Conservation (phyloP, 192 early-diverging fungal species). For the Gryganskiella cystojenkinii region DNA sequence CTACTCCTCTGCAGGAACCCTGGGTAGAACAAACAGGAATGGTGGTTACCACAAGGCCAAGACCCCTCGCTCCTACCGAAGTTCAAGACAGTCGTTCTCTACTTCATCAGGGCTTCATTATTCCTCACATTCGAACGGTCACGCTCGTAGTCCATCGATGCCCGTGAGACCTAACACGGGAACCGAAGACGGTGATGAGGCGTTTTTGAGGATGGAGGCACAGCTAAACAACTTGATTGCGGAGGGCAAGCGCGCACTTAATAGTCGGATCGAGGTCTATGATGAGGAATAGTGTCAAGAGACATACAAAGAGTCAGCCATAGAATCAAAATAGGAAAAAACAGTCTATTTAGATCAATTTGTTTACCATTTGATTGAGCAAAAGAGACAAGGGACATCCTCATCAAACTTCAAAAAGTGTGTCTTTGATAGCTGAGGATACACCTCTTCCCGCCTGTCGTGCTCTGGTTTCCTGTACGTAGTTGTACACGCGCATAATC, state of each 20-base stretch:
- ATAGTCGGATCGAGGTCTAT: constrained; percentile 41
- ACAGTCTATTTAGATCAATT: no score
- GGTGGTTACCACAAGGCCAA: constrained; percentile 20
- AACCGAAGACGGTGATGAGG: constrained; percentile 43
- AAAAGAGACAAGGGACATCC: no score
- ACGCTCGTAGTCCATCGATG: constrained; percentile 22
- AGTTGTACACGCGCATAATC: constrained; percentile 33
- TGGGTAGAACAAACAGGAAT: not conserved
- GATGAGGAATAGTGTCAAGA: constrained; percentile 31
- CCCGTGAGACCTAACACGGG: constrained; percentile 39
- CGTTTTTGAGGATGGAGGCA: constrained; percentile 52
- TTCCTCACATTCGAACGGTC: not conserved
- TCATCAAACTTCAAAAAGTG: no score
- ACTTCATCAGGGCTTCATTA: constrained; percentile 5
- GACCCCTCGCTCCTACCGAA: constrained; percentile 12
- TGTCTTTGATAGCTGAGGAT: not conserved
- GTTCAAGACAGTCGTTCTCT: constrained; percentile 21
- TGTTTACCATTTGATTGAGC: no score
- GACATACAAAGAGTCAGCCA: not conserved
- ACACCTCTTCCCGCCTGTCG: not conserved
- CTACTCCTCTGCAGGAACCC: not conserved
- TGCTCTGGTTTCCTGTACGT: constrained; percentile 1
- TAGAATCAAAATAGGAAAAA: no score
- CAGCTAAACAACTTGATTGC: constrained; percentile 47
- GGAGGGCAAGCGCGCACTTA: constrained; percentile 45